These are phyloP conservation scores for Ustulina deusta DNA, from an alignment of 2,329 filamentous ascomycete genomes.

Conservation along the genomic window DNA sequence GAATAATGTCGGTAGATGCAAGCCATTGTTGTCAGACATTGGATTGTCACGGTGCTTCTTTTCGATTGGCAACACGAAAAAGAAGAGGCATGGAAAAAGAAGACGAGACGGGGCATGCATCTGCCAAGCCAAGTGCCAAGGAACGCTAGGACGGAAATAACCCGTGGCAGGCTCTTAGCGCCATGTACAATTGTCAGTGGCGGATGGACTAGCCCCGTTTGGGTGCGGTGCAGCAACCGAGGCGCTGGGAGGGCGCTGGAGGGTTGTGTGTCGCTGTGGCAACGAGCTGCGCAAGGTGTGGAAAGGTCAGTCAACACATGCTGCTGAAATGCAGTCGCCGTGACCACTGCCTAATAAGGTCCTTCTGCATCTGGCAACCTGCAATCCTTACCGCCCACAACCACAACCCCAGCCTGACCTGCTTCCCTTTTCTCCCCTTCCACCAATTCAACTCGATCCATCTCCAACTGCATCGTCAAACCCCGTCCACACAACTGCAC, in stretches of 20 bases:
- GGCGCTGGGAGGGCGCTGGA: conserved; percentile 20
- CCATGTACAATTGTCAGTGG: conserved; percentile 39
- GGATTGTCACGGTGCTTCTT: not conserved
- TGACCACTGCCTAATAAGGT: conserved; percentile 23
- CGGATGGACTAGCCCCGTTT: conserved; percentile 24
- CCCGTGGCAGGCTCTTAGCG: conserved; percentile 30
- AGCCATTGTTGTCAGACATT: not conserved
- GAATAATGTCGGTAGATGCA: not conserved
- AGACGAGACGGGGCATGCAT: conserved; percentile 10
- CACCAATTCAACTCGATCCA: conserved; percentile 26
- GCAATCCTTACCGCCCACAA: conserved; percentile 19
- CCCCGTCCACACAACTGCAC: not conserved
- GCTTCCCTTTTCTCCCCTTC: conserved; percentile 9
- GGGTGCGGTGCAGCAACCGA: conserved; percentile 26
- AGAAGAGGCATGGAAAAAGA: conserved; percentile 3
- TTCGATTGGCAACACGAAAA: not conserved
- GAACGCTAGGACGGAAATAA: conserved; percentile 9
- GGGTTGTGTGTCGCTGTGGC: conserved; percentile 34
- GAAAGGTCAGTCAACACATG: conserved; percentile 34
- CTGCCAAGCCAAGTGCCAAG: conserved; percentile 31
- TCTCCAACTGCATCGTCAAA: conserved; percentile 18
- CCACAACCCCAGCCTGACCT: conserved; percentile 15
- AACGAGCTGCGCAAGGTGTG: conserved; percentile 15
- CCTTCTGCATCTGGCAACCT: conserved; percentile 10
- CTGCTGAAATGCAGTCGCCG: conserved; percentile 30